These are phyloP conservation scores for Penicillium robsamsonii DNA, from an alignment of 495 filamentous ascomycete genomes.

Conservation along the genomic window DNA sequence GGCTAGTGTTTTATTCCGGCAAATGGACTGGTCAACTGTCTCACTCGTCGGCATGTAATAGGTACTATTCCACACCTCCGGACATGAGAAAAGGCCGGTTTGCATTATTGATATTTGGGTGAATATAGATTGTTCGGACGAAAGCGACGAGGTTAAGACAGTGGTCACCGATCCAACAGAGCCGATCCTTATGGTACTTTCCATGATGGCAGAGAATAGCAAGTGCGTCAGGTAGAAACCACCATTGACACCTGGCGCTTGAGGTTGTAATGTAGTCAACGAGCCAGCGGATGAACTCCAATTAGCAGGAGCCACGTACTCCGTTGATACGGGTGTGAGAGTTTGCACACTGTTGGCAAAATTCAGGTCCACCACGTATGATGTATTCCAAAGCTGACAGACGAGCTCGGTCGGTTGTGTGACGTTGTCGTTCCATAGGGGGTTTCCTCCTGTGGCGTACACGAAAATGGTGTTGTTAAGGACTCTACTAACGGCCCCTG, in stretches of 20 bases:
- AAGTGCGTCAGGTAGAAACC: slow-evolving; percentile 3
- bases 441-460: background rate
- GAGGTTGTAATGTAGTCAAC: background rate
- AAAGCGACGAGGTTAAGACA: background rate
- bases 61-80: slow-evolving; percentile 6
- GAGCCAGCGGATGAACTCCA: background rate
- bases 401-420: slow-evolving; percentile 3
- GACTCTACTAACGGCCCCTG: background rate
- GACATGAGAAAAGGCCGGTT: slow-evolving; percentile 3
- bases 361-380: slow-evolving; percentile 1
- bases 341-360: background rate
- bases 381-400: slow-evolving; percentile 8
- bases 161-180: too few species aligned
- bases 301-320: background rate
- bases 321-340: background rate
- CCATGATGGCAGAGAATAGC: slow-evolving; percentile 2
- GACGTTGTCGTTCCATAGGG: background rate
- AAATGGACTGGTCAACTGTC: background rate
- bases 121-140: background rate
- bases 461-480: slow-evolving; percentile 5
- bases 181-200: background rate
- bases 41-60: too few species aligned
- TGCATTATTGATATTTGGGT: background rate
- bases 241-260: background rate
- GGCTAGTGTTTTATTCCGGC: slow-evolving; percentile 5